Evolutionary conservation across 768 basidiomycete species (phyloP).

Genomic region (Podaxis rugospora): DNA sequence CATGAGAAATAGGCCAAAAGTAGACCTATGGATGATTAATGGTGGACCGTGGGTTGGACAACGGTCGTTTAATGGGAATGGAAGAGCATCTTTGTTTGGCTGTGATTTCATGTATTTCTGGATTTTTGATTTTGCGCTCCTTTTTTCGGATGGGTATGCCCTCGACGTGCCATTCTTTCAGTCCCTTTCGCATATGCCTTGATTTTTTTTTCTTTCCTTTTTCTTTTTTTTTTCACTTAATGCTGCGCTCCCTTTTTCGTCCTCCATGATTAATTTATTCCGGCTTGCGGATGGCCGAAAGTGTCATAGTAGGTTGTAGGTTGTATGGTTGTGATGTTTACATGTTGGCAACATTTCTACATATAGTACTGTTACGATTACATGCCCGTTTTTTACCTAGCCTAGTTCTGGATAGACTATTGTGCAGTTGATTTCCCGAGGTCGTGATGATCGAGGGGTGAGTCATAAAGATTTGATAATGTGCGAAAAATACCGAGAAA

Average conservation of each 20-base stretch:
- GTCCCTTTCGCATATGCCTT: neutral
- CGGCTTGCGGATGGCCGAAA: neutral
- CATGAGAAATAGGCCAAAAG: neutral
- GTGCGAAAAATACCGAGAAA: neutral
- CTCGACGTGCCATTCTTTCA: neutral
- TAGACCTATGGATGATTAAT: neutral
- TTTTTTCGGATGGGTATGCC: neutral
- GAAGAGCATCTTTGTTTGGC: neutral
- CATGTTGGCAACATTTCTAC: neutral
- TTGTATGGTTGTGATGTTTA: neutral
- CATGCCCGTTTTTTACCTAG: neutral
- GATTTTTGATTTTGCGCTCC: neutral
- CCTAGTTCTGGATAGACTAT: neutral
- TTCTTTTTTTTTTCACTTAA: neutral
- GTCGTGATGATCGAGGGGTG: neutral
- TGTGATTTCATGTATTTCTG: neutral
- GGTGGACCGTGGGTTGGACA: neutral
- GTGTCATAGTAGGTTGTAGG: too few species aligned
- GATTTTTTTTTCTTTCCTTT: neutral
- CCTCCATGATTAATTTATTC: neutral
- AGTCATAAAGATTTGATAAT: neutral
- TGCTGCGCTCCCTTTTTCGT: neutral
- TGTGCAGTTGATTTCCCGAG: neutral
- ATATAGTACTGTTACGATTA: constrained; percentile 9
- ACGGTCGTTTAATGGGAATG: neutral